Evolutionary conservation across 2,329 filamentous ascomycete genomes (phyloP).

Genomic region (Phaeosphaeriaceae sp.): DNA sequence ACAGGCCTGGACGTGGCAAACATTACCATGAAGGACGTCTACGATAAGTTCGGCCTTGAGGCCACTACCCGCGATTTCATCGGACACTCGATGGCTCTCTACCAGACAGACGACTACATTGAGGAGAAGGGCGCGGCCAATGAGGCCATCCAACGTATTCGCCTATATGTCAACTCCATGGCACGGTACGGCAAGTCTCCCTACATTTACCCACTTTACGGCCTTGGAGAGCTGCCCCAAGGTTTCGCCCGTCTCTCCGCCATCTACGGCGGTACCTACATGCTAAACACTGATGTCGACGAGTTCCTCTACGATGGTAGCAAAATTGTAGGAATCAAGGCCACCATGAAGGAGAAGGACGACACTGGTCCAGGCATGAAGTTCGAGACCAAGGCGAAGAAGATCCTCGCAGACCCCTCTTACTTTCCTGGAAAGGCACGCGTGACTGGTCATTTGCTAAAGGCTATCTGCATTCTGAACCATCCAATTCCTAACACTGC

Average conservation of each 20-base stretch:
- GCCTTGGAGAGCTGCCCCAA: conserved; percentile 94
- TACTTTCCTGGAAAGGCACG: conserved; percentile 93
- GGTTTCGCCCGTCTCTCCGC: conserved; percentile 96
- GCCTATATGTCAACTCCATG: conserved; percentile 96
- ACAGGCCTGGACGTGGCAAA: conserved; percentile 76
- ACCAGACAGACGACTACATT: conserved; percentile 88
- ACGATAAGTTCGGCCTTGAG: conserved; percentile 97
- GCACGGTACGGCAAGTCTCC: conserved; percentile 97
- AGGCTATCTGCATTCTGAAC: conserved; percentile 96
- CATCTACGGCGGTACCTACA: conserved; percentile 99
- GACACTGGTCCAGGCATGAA: conserved; percentile 78
- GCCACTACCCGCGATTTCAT: conserved; percentile 90
- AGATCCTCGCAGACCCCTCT: conserved; percentile 93
- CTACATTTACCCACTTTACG: conserved; percentile 99
- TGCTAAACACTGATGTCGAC: conserved; percentile 95
- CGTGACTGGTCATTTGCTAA: conserved; percentile 86
- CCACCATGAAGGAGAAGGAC: conserved; percentile 89
- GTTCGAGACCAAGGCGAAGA: conserved; percentile 94
- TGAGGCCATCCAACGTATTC: conserved; percentile 89
- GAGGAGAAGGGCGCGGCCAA: conserved; percentile 73
- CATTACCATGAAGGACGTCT: conserved; percentile 96
- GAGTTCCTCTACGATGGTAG: conserved; percentile 84
- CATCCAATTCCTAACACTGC: conserved; percentile 91
- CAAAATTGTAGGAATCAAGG: conserved; percentile 95
- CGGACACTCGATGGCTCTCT: conserved; percentile 97